Percentiles rank a stretch among this genome's conserved stretches.
Conservation (phyloP, 148 eudicot genomes). For the Spergularia marina region DNA sequence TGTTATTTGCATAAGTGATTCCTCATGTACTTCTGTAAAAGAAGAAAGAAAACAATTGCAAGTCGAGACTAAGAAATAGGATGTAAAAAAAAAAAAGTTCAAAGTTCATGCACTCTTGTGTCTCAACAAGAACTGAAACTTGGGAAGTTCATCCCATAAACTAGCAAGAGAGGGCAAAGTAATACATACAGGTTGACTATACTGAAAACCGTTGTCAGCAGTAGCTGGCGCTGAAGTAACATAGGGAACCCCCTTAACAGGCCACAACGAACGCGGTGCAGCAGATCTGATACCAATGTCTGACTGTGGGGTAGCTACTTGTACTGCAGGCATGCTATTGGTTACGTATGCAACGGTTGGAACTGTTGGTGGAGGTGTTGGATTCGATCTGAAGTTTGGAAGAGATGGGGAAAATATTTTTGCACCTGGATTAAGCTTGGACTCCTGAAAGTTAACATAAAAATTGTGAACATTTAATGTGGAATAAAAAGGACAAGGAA, state of each 20-base stretch:
- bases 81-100: background rate
- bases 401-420: conserved; percentile 72
- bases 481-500: background rate
- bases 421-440: conserved; percentile 92
- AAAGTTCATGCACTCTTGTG: background rate
- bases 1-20: no score
- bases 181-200: conserved; percentile 62
- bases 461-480: background rate
- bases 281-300: conserved; percentile 51
- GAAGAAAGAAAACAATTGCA: no score
- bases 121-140: background rate
- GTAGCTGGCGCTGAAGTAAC: conserved; percentile 41
- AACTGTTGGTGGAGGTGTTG: conserved; percentile 48
- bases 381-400: conserved; percentile 42
- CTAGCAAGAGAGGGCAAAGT: conserved; percentile 5
- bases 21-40: no score
- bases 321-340: conserved; percentile 39
- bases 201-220: conserved; percentile 52
- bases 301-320: conserved; percentile 47
- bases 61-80: background rate
- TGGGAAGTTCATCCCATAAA: background rate
- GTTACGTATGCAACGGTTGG: conserved; percentile 49
- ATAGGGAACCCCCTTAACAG: conserved; percentile 56
- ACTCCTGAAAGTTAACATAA: conserved; percentile 48
- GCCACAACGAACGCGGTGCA: conserved; percentile 47